These are phyloP conservation scores for Phytophthora niederhauseri DNA, from an alignment of 352 stramenopile species.

Conservation along the genomic window DNA sequence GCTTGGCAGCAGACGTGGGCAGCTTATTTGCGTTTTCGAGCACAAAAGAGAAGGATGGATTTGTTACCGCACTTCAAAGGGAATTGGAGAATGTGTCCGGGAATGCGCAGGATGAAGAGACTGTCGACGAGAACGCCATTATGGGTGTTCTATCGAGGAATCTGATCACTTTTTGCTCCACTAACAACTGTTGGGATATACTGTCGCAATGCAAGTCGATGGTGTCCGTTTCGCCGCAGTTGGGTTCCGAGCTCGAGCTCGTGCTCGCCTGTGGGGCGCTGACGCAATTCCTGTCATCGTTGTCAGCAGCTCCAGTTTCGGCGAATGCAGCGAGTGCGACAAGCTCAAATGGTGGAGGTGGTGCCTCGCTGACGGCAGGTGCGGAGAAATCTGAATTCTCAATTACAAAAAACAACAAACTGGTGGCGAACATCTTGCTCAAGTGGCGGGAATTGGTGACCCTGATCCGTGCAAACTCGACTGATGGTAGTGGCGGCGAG, in stretches of 20 bases:
- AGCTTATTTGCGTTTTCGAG: conserved; percentile 52
- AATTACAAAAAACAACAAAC: conserved; percentile 47
- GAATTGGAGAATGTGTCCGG: conserved; percentile 20
- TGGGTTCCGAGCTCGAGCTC: conserved; percentile 50
- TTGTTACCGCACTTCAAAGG: conserved; percentile 40
- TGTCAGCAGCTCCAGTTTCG: conserved; percentile 34
- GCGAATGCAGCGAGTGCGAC: conserved; percentile 11
- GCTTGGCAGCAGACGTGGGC: conserved; percentile 51
- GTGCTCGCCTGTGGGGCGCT: conserved; percentile 48
- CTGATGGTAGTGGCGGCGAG: conserved; percentile 3
- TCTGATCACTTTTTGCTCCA: conserved; percentile 58
- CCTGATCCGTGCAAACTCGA: conserved; percentile 4
- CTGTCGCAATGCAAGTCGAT: conserved; percentile 47
- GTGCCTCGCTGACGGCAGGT: conserved; percentile 4
- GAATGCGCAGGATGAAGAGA: conserved; percentile 5
- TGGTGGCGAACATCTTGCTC: conserved; percentile 51
- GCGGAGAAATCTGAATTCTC: conserved; percentile 44
- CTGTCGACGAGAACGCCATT: not conserved
- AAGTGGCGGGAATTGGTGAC: conserved; percentile 46
- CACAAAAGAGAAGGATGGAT: conserved; percentile 39
- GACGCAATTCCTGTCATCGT: conserved; percentile 52
- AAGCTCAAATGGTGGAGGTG: conserved; percentile 4
- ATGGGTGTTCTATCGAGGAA: conserved; percentile 35
- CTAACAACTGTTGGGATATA: conserved; percentile 61
- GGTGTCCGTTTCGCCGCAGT: conserved; percentile 23